Base-by-base conservation (phyloP, 2,329 filamentous ascomycete genomes). In the Trichoderma simmonsii region DNA sequence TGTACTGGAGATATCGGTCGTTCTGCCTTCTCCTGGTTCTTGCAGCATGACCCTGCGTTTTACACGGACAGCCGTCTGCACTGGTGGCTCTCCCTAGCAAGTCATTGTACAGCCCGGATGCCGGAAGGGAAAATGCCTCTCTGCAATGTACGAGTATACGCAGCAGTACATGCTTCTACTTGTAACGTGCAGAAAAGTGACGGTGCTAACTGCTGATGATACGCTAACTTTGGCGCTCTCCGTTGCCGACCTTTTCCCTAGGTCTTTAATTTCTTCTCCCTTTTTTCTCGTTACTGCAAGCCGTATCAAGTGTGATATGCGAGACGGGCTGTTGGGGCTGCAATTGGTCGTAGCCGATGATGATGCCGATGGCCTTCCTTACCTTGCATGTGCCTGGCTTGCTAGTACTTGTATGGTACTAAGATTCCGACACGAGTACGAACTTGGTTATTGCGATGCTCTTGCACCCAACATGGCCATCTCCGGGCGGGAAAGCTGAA, bases 61-160 rank as follows among this genome's bases (percentile, higher is more conserved):
- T n/a, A 43, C 51, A 43, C n/a, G 34, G 65, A 59, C 54, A 59
- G 54, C 18, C 8, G 26, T 43, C 32, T 36, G 32, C 24, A 30
- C 14, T 21, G 39, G 36, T 34, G 64, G 51, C 15, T 60, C 32
- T 21, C 3, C 54, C 26, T 57, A 60, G 26, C 26, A 30, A 34
- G 28, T 21, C 28, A 21, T 60, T 30, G 26, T 30, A 30, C 24
- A 57, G 11, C 54, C 21, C 65, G 54, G 54, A 68, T 59, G 24
- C 54, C 65, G 51, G 65, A 43, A 68, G 62, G 39, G 48, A 66
- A 59, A 68, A 43, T 57, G 65, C 51, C 64, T 59, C 64, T 43
- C 32, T 57, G 64, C 51, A 67, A 34, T 39, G 6, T n/a, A 36
- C 12, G 34, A 36, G 34, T 15, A 30, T 61, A 18, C 57, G 18